Evolutionary conservation across 176 grass and related monocot genomes (phyloP), one percentile per base, ranked within the genome.

Genomic region (Pharus latifolius): DNA sequence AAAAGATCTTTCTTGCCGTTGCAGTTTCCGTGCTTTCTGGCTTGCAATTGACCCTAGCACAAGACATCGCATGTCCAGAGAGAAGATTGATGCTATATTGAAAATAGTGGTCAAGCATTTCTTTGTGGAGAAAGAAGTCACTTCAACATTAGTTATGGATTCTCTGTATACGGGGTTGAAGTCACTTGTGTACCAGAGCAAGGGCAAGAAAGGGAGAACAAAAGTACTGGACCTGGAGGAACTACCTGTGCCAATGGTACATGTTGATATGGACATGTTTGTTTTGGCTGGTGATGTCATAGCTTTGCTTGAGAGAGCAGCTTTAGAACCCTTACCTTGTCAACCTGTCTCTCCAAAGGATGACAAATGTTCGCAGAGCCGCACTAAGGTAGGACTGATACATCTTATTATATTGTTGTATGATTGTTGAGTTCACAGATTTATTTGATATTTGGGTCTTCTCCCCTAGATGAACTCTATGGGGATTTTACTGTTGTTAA

Each of bases 91-190:
- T 17, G 76, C 56, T 60, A 84, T 96, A 75, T 49, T 96, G 60
- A 96, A 90, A 78, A 70, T 96, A 56, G 53, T 84, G 19, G 83
- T 96, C 58, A 96, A 96, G 45, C 77, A 90, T 59, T 90, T 96
- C 82, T 96, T 90, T 81, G 62, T 83, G 0, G 91, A 96, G 74
- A 96, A 96, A 86, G 91, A 96, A 40, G 91, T 96, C 37, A 90
- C 91, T 33, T 96, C 87, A 49, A 96, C 91, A 75, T 72, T 96
- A 65, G 80, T 90, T 68, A 96, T 96, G 91, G 91, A 90, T 54
- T 83, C 87, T 65, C 74, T 96, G 43, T 84, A 96, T 66, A 96
- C 76, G 13, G 91, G 87, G 58, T 51, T 91, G 64, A 87, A 83
- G 79, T 76, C 84, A 34, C 84, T 91, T 45, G 88, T 87, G 80